Evolutionary conservation across 2,329 filamentous ascomycete species (phyloP).

Genomic region (Alternaria gaisen): DNA sequence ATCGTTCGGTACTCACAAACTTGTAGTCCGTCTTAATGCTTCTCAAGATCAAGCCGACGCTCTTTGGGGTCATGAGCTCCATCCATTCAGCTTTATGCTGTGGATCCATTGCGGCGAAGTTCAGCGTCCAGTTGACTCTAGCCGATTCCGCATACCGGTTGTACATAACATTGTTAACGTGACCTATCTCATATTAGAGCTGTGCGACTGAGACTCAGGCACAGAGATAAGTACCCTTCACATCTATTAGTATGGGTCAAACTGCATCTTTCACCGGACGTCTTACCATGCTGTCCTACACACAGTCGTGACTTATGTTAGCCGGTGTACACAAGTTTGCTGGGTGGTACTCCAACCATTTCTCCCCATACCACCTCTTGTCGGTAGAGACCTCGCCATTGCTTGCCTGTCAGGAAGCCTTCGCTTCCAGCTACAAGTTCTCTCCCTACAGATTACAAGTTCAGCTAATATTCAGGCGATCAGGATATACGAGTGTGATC

Average conservation of each 20-base stretch:
- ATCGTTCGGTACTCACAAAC: slow-evolving; percentile 68
- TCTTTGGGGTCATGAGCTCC: slow-evolving; percentile 71
- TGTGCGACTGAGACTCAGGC: background rate
- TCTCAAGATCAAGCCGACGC: slow-evolving; percentile 77
- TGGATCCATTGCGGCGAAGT: slow-evolving; percentile 72
- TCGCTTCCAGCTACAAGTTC: slow-evolving; percentile 76
- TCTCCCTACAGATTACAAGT: slow-evolving; percentile 54
- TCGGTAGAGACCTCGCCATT: slow-evolving; percentile 68
- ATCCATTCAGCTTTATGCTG: slow-evolving; percentile 70
- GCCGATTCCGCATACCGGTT: slow-evolving; percentile 84
- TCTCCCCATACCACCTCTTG: slow-evolving; percentile 84
- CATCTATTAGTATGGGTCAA: slow-evolving; percentile 11
- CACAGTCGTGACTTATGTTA: slow-evolving; percentile 34
- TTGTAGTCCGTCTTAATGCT: slow-evolving; percentile 87
- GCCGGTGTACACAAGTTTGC: slow-evolving; percentile 17
- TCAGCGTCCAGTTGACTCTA: slow-evolving; percentile 78
- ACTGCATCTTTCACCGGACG: background rate
- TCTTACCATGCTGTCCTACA: slow-evolving; percentile 65
- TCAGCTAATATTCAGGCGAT: background rate
- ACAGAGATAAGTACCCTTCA: slow-evolving; percentile 19
- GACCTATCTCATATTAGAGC: slow-evolving; percentile 58
- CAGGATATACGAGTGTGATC: background rate
- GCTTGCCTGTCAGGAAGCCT: slow-evolving; percentile 73
- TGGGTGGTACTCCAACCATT: slow-evolving; percentile 66
- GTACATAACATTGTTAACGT: slow-evolving; percentile 89